phyloP scores from a whole-genome alignment of 495 filamentous ascomycete species.

The Peziza echinospora region DNA sequence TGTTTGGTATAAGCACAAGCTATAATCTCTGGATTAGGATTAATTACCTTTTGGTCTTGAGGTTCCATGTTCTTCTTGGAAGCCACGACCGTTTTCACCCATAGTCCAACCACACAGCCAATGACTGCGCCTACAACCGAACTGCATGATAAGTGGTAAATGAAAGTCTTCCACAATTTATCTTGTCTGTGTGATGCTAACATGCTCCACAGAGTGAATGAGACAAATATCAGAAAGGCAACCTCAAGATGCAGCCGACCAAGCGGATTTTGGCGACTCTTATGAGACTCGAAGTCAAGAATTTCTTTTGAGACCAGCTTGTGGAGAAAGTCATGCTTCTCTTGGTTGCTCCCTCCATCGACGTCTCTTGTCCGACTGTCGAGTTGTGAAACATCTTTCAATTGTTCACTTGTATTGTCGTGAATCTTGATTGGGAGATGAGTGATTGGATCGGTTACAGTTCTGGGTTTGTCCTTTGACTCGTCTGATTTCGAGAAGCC shows the following conservation, averaged over 20 bases:
- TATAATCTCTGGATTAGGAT: background rate
- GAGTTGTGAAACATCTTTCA: conserved; percentile 30
- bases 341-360: conserved; percentile 30
- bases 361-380: conserved; percentile 27
- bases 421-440: conserved; percentile 43
- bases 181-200: no score
- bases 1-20: background rate
- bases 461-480: no score
- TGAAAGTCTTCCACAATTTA: no score
- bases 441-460: conserved; percentile 54
- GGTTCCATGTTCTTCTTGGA: background rate
- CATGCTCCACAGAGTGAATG: background rate
- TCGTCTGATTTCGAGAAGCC: no score
- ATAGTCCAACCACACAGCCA: background rate
- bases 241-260: background rate
- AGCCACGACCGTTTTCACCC: background rate
- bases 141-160: no score
- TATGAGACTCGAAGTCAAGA: no score
- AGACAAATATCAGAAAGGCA: background rate
- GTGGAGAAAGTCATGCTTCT: conserved; percentile 1
- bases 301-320: background rate
- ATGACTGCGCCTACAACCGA: background rate
- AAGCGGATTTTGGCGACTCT: background rate
- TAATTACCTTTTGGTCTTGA: background rate
- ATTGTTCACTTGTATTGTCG: conserved; percentile 38